Conservation (phyloP, 306 rosid species). For the Vachellia collinsii region DNA sequence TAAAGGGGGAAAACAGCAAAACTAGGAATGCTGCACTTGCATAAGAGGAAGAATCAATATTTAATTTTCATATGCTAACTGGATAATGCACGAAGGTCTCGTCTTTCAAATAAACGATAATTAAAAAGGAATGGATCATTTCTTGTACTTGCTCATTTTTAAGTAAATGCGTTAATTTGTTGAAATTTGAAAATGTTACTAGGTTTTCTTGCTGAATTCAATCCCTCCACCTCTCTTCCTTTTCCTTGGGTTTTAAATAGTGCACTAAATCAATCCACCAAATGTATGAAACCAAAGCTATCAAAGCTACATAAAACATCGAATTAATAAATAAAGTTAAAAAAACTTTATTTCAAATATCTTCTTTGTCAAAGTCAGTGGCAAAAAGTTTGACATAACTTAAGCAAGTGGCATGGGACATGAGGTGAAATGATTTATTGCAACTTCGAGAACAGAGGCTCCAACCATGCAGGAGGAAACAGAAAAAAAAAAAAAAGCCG, state of each 20-base stretch:
- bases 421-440: background rate
- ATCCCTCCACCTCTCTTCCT: background rate
- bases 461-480: constrained; percentile 11
- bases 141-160: background rate
- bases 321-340: background rate
- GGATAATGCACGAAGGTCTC: background rate
- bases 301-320: too few species aligned
- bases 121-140: background rate
- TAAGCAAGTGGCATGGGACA: constrained; percentile 10
- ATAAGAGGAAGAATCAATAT: background rate
- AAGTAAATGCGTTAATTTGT: background rate
- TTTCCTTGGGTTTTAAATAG: background rate
- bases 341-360: background rate
- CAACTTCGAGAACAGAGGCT: background rate
- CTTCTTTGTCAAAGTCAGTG: background rate
- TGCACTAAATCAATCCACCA: background rate
- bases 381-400: background rate
- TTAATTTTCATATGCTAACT: background rate
- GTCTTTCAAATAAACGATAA: background rate
- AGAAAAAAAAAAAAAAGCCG: background rate
- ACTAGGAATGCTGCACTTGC: constrained; percentile 13
- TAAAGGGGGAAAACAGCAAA: background rate
- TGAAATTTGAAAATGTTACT: background rate
- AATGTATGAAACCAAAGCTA: background rate
- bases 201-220: background rate